Evolutionary conservation across 208 protist species (phyloP), one percentile per base, ranked within the genome.

Genomic region (Leishmania lainsoni): DNA sequence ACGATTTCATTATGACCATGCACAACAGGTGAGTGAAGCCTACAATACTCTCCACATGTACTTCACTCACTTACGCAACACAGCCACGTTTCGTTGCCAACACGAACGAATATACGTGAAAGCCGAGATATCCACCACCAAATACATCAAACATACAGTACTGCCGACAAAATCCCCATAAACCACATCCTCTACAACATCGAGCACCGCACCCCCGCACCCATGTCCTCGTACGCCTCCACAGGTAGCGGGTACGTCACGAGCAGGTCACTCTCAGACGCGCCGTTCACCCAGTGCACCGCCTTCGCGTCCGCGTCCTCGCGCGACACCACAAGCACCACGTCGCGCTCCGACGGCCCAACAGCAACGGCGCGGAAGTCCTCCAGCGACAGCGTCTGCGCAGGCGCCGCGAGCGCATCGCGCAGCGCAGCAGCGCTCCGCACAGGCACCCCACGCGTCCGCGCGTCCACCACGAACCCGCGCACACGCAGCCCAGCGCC

Each of bases 361-460:
- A 83, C 85, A n/a, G 58, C 81, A 69, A 89, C 69, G 29, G 79
- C 70, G 32, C 71, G 78, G 77, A 90, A 88, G 84, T 93, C 90
- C 83, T 91, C 90, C 81, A 93, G 83, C 74, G 90, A 84, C 5
- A 91, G 77, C 75, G 86, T 86, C 84, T 93, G 87, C 79, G 82
- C 87, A 75, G 81, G 87, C 79, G 83, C 78, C 54, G 79, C 54
- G 32, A 90, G 80, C 42, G 84, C 90, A 17, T 70, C 69, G 32
- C 61, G 51, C 14, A 82, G 5, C 12, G 54, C 56, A 5, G n/a
- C 5, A 4, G 59, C 69, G 20, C 45, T 42, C n/a, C 56, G 48
- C 51, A 80, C 49, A 3, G 84, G 80, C 35, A 35, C n/a, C 3
- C 66, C 39, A 2, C 65, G 77, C 65, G 84, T 81, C 61, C 74